Base-by-base conservation (phyloP, 768 basidiomycete genomes). In the Lactarius hatsudake region DNA sequence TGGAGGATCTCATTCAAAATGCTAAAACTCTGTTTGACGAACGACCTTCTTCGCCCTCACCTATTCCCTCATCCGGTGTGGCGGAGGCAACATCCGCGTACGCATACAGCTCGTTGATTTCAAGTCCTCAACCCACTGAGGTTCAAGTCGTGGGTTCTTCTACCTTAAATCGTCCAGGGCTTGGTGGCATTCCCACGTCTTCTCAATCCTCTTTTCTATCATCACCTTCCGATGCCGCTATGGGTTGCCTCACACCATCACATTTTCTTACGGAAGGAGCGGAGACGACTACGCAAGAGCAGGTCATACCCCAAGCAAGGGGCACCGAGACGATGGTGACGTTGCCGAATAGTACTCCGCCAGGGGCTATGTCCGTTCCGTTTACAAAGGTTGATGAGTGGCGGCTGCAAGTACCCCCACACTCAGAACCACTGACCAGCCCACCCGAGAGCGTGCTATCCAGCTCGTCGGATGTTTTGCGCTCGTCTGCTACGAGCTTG, bases 11-110 rank as follows among this genome's bases (percentile, higher is more conserved):
- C 20, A 48, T 48, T 20, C n/a, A 5, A 48, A 23, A 48, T 48
- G 45, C 1, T 2, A 0, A 48, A 9, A 48, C 4, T 1, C 45
- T 23, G 8, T 48, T 48, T 48, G 45, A 38, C 4, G 45, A 48
- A 10, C 45, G 0, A 0, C 10, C n/a, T 23, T 23, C 45, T 10
- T 0, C 42, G 42, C 6, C 0, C 6, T 15, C 6, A 1, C 17
- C 0, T 0, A 15, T 18, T 3, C 42, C 42, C 17, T 18, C 42
- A 42, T 15, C 17, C 2, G 1, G 15, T 42, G 6, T 42, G 42
- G 42, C 42, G 2, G 42, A 42, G 6, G 1, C 17, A 42, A 42
- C 6, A 7, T 42, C 42, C 5, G 0, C n/a, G n/a, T 23, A 3
- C n/a, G n/a, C 45, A 8, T 45, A 45, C 45, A 2, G 3, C 9